A percentile compares a stretch with the other conserved stretches of the same genome.
These are phyloP conservation scores for Eutrema heterophyllum DNA, from an alignment of 345 rosid species.

Conservation along the genomic window DNA sequence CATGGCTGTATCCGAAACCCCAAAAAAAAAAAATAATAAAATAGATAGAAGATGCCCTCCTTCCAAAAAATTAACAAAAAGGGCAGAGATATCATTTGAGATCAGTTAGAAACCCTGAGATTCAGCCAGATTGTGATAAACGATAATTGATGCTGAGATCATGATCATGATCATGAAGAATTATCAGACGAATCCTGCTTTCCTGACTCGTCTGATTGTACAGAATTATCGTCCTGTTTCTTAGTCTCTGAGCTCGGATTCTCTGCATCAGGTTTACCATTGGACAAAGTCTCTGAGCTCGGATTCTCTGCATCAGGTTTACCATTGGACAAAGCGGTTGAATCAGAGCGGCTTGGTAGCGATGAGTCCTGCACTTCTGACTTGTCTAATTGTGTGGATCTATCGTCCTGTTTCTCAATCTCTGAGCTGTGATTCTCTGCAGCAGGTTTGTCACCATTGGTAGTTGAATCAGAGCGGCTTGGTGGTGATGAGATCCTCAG, in stretches of 20 bases:
- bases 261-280: slow-evolving; percentile 22
- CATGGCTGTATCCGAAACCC: slow-evolving; percentile 17
- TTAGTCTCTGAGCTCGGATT: not conserved
- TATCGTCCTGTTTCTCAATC: slow-evolving; percentile 15
- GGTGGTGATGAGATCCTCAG: slow-evolving; percentile 33
- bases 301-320: slow-evolving; percentile 14
- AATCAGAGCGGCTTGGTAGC: slow-evolving; percentile 31
- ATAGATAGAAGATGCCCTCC: slow-evolving; percentile 23
- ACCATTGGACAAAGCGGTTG: slow-evolving; percentile 21
- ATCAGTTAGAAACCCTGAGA: slow-evolving; percentile 6
- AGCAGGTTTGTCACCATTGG: slow-evolving; percentile 11
- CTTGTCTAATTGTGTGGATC: not conserved
- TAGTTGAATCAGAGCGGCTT: slow-evolving; percentile 16
- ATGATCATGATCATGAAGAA: slow-evolving; percentile 12
- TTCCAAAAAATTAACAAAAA: slow-evolving; percentile 33
- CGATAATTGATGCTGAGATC: not conserved
- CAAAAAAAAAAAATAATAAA: not conserved
- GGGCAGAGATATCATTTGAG: slow-evolving; percentile 21
- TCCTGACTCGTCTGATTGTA: slow-evolving; percentile 5
- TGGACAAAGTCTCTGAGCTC: slow-evolving; percentile 1
- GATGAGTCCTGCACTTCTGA: slow-evolving; percentile 20
- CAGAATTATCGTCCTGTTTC: not conserved
- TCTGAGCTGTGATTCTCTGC: slow-evolving; percentile 12
- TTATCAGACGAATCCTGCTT: slow-evolving; percentile 16
- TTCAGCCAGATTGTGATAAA: not conserved